Conservation (phyloP, 805 yeast species). For the Schwanniomyces pseudopolymorphus region DNA sequence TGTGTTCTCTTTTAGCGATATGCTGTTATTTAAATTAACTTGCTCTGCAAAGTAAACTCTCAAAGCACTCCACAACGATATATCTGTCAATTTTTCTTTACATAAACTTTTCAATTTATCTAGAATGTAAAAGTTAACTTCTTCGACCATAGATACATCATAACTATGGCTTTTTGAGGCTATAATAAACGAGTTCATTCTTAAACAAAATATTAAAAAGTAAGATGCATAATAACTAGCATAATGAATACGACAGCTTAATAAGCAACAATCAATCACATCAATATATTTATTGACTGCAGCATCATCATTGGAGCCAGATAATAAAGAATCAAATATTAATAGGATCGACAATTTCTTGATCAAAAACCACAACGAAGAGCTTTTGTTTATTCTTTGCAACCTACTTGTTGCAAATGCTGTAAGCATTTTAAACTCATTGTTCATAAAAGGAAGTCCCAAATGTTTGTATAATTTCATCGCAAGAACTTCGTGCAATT, state of each 20-base stretch:
- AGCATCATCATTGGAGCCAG: neutral
- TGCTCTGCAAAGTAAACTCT: constrained; percentile 2
- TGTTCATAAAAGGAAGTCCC: constrained; percentile 8
- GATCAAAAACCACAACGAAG: constrained; percentile 36
- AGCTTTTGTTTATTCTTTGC: constrained; percentile 38
- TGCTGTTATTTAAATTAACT: neutral
- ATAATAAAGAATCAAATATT: constrained; percentile 7
- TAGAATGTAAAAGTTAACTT: constrained; percentile 1
- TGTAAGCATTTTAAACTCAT: constrained; percentile 31
- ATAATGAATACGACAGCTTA: constrained; percentile 32
- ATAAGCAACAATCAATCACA: constrained; percentile 17
- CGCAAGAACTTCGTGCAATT: constrained; percentile 26
- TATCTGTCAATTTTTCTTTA: constrained; percentile 16
- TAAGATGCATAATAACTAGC: constrained; percentile 40
- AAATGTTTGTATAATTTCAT: constrained; percentile 8
- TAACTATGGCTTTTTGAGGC: neutral
- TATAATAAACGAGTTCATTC: constrained; percentile 8
- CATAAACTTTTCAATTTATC: constrained; percentile 9
- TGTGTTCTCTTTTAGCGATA: neutral
- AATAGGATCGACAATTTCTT: constrained; percentile 21
- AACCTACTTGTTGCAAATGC: constrained; percentile 28
- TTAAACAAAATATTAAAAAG: constrained; percentile 30
- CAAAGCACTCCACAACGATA: constrained; percentile 23
- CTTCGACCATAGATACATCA: neutral
- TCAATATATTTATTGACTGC: neutral